Base-by-base conservation (phyloP, 2,329 filamentous ascomycete genomes). In the Myriosclerotinia duriaeana region DNA sequence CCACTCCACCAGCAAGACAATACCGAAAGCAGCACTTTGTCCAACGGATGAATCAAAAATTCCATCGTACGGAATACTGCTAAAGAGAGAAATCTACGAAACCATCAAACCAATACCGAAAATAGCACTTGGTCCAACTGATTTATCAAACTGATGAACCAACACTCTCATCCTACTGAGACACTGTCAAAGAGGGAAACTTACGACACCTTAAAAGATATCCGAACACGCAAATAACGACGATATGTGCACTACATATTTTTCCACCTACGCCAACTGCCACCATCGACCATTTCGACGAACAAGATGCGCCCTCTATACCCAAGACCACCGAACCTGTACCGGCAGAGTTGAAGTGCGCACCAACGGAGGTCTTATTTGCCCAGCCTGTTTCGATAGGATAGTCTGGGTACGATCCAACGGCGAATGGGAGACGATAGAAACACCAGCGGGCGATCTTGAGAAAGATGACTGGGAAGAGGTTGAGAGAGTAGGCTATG, bases 351-450 rank as follows among this genome's bases (percentile, higher is more conserved):
- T 60, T 9, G 42, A 60, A 53, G 64, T 65, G 9, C 12, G n/a
- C 5, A 44, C 30, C 5, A 44, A 65, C 11, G 42, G 17, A 44
- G 54, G 64, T 14, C 22, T 65, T 17, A 14, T 65, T 15, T 65
- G 64, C 20, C 46, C 36, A 15, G 36, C 14, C 3, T 65, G 64
- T 26, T 61, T 60, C 17, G 64, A 65, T 7, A 34, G 26, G 11
- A 30, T 61, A 6, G 46, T 65, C 20, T 65, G 64, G 64, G 36
- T 65, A 42, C 54, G 54, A 26, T 60, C 64, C 5, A 44, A 26
- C n/a, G 55, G 55, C 20, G 64, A 65, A 65, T 65, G 64, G 64
- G 64, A 65, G 26, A 22, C 30, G 4, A 9, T 65, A 53, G 64
- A 65, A 53, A 44, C n/a, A 61, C 64, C 64, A n/a, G 54, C 44